Base-by-base conservation (phyloP, 2,329 filamentous ascomycete genomes). In the Aulographum hederae region DNA sequence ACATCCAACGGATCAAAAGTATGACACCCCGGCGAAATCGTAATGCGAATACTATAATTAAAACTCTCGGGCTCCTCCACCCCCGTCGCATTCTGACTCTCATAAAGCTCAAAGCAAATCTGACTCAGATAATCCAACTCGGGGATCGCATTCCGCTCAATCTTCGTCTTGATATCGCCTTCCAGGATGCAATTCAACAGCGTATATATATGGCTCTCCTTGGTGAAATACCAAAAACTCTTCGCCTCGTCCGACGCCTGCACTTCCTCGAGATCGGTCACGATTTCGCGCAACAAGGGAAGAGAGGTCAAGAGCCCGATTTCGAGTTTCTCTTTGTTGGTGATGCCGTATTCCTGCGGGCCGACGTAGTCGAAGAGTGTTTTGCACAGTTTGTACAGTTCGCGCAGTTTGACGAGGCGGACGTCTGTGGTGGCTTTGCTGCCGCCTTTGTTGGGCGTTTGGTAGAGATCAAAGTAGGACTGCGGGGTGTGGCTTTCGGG, bases 201-300 rank as follows among this genome's bases (percentile, higher is more conserved):
- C 4, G 89, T 98, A 58, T 98, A 98, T 39, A 98, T 94, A 52
- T 98, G 89, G 1, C 82, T 93, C 56, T 98, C 89, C 54, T 98
- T 98, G 39, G 89, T 98, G 54, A 98, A 98, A 59, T 98, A 98
- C 56, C 95, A 81, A 61, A 95, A 95, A 2, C 78, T 86, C 50
- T 94, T 94, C 28, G 85, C 84, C 41, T 91, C 80, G 32, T 86
- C 77, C 0, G 81, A 91, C 3, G 89, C 86, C 55, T 98, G 89
- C 54, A 95, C 82, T 54, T 95, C 85, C 57, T 98, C 91, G 2
- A 98, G 66, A 46, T 98, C 86, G 47, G 85, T 78, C 5, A 98
- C 89, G 44, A 98, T 94, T 56, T 98, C 89, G 52, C 91, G 91
- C 28, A 98, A 69, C 12, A 98, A 64, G 2, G 89, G 91, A 29